Base-by-base conservation (phyloP, 2,329 filamentous ascomycete species). In the Rhynchosporium agropyri region DNA sequence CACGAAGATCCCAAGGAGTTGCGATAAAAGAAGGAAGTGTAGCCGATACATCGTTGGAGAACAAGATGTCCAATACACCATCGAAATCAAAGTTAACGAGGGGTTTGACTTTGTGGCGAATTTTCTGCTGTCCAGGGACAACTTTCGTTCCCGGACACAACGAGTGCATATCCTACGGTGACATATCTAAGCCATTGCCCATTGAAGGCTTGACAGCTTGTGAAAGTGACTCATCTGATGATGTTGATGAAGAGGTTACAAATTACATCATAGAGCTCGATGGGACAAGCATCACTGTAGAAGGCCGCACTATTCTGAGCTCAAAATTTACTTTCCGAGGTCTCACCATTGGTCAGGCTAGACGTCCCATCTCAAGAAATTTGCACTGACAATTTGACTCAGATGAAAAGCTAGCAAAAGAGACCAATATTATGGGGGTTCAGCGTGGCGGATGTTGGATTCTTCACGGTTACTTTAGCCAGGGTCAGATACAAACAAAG, bases 41-140 rank as follows among this genome's bases (percentile, higher is more conserved):
- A 26, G 60, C 3, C 28, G 56, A 36, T 62, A 65, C 46, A 62
- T 65, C 13, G 40, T 62, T 9, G 55, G 55, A 6, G 60, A 62
- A 33, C 20, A 26, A 8, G 63, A 56, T 4, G 48, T 49, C 31
- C 31, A 26, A 15, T 62, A 60, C 45, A 49, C 56, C 3, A 54
- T 62, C 26, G 60, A 65, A 12, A 3, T 62, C 7, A 62, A 46
- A 13, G 15, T 65, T n/a, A 48, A 60, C 7, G 42, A 62, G 26
- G 60, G 60, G 26, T 65, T 56, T 31, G 26, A 48, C 1, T 65
- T 62, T 43, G 20, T 20, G 55, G 48, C 4, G 9, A 46, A 4
- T 60, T 40, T 40, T 20, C 36, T 8, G 5, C 9, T 7, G 43
- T 50, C 15, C 15, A 40, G 5, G 56, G 20, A n/a, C 29, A 50